These are phyloP conservation scores for Chrysosporium queenslandicum DNA, from an alignment of 2,329 filamentous ascomycete genomes.

Conservation along the genomic window DNA sequence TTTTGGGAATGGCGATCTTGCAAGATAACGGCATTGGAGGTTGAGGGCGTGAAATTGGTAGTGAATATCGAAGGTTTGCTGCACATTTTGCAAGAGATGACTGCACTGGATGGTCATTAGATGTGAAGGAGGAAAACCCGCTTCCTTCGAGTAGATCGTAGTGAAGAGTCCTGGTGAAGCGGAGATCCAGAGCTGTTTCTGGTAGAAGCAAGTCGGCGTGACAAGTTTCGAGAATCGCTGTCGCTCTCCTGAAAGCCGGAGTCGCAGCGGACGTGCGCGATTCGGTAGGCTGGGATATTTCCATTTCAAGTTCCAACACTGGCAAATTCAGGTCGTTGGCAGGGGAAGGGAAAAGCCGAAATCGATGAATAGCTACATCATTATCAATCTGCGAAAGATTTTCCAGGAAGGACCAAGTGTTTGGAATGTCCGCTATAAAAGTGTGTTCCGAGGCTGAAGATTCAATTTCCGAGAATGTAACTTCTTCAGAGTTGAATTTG, in stretches of 20 bases:
- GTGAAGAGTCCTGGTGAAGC: constrained; percentile 29
- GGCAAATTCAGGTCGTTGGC: constrained; percentile 22
- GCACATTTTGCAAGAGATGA: constrained; percentile 21
- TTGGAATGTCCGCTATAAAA: constrained; percentile 30
- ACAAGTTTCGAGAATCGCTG: constrained; percentile 24
- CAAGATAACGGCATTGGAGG: constrained; percentile 26
- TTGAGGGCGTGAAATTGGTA: constrained; percentile 9
- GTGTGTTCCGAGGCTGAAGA: constrained; percentile 3
- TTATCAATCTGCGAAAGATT: constrained; percentile 19
- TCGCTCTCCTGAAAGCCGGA: constrained; percentile 23
- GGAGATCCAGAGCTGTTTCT: constrained; percentile 31
- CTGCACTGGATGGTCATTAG: constrained; percentile 12
- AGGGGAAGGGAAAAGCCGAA: constrained; percentile 29
- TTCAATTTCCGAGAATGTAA: constrained; percentile 9
- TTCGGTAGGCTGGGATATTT: constrained; percentile 15
- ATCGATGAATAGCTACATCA: constrained; percentile 19
- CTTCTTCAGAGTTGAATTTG: background rate
- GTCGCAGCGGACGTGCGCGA: background rate
- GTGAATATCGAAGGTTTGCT: constrained; percentile 18
- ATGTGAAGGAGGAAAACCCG: constrained; percentile 3
- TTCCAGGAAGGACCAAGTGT: constrained; percentile 26
- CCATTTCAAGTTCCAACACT: constrained; percentile 27
- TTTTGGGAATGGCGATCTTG: constrained; percentile 24
- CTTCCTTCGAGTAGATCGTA: constrained; percentile 22
- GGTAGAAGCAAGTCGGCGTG: constrained; percentile 34